phyloP scores from a whole-genome alignment of 1,139 yeast species.

The Spathaspora sp. region DNA sequence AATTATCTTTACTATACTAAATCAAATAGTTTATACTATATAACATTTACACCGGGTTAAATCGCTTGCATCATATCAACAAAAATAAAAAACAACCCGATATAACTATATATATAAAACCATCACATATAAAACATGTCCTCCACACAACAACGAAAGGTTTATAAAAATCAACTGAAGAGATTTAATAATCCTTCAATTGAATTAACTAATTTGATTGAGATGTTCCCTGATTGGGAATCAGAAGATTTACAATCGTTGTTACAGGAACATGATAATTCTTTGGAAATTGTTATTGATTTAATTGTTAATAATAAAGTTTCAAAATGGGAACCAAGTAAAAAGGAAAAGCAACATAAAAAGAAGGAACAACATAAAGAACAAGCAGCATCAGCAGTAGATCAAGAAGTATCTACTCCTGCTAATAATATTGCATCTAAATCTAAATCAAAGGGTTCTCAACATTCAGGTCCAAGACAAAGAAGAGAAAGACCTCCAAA shows the following conservation, averaged over 20 bases:
- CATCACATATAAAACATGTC: conserved; percentile 1
- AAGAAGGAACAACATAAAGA: conserved; percentile 33
- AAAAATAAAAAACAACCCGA: not conserved
- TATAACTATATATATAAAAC: not conserved
- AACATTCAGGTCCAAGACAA: not conserved
- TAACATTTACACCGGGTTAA: not conserved
- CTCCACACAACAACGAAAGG: conserved; percentile 32
- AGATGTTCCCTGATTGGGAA: conserved; percentile 95
- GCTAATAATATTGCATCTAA: conserved; percentile 9
- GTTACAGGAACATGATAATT: conserved; percentile 68
- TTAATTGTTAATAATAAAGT: conserved; percentile 83
- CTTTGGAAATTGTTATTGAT: conserved; percentile 77
- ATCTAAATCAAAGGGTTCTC: conserved; percentile 4
- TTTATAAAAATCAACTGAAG: conserved; percentile 47
- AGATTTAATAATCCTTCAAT: conserved; percentile 29
- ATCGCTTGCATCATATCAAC: not conserved
- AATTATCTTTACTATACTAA: not conserved
- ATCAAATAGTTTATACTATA: not conserved
- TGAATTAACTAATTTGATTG: conserved; percentile 62
- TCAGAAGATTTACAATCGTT: conserved; percentile 77
- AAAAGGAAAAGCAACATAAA: conserved; percentile 47
- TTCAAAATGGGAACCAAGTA: conserved; percentile 58
- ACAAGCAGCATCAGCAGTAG: no score
- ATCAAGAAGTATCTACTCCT: conserved; percentile 6
- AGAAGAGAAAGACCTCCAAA: conserved; percentile 3